Percentiles rank a stretch among this genome's conserved stretches.
Conservation (phyloP, 2,329 filamentous ascomycete genomes). For the Aureobasidium mangrovei region DNA sequence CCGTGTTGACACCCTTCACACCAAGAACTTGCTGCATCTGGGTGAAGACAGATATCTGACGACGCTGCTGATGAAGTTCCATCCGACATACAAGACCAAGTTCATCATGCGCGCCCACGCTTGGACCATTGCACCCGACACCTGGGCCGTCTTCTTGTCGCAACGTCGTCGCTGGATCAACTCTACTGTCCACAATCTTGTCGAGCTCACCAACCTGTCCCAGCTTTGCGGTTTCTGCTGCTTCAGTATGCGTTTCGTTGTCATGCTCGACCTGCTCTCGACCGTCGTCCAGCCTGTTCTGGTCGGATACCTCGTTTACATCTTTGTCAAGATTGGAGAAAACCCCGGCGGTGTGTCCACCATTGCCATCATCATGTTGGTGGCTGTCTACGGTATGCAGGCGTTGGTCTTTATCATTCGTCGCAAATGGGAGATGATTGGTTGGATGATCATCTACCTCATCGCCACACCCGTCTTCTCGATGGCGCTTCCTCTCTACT, state of each 20-base stretch:
- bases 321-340: slow-evolving; percentile 64
- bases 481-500: slow-evolving; percentile 80
- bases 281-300: slow-evolving; percentile 89
- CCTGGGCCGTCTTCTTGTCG: slow-evolving; percentile 88
- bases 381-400: slow-evolving; percentile 93
- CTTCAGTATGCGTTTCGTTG: slow-evolving; percentile 98
- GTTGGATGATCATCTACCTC: slow-evolving; percentile 97
- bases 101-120: slow-evolving; percentile 87
- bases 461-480: slow-evolving; percentile 86
- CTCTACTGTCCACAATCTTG: slow-evolving; percentile 94
- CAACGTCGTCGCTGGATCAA: slow-evolving; percentile 99
- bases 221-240: slow-evolving; percentile 99
- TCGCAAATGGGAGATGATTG: slow-evolving; percentile 99
- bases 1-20: slow-evolving; percentile 93
- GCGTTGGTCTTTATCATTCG: slow-evolving; percentile 94
- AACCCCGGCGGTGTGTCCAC: slow-evolving; percentile 62
- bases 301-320: slow-evolving; percentile 79
- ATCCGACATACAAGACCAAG: slow-evolving; percentile 95
- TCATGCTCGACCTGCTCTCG: slow-evolving; percentile 86
- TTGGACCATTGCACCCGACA: slow-evolving; percentile 95
- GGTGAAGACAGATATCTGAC: slow-evolving; percentile 97
- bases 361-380: slow-evolving; percentile 82
- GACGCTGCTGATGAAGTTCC: slow-evolving; percentile 84
- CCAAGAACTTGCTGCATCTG: slow-evolving; percentile 95
- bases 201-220: slow-evolving; percentile 85